Percentiles rank a stretch among this genome's conserved stretches.
These are phyloP conservation scores for Plasmodium gallinaceum DNA, from an alignment of 169 alveolate species.

Conservation along the genomic window DNA sequence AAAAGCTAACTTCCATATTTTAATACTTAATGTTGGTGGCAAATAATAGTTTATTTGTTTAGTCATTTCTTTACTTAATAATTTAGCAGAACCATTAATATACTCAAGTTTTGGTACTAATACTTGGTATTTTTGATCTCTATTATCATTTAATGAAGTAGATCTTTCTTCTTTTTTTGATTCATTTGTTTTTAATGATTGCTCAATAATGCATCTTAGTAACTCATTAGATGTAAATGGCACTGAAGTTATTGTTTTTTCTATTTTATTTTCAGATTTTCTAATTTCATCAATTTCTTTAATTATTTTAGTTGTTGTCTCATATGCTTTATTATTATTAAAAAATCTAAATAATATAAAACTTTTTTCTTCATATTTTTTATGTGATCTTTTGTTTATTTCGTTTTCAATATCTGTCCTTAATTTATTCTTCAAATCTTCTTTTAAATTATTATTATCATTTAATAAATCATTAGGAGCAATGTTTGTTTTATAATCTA, in stretches of 20 bases:
- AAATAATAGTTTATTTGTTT: conserved; percentile 79
- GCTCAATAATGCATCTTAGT: conserved; percentile 60
- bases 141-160: conserved; percentile 23
- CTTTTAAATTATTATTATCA: not conserved
- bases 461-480: not conserved
- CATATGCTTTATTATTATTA: conserved; percentile 74
- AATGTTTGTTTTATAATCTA: not conserved
- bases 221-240: conserved; percentile 73
- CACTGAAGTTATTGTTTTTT: conserved; percentile 68
- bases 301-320: conserved; percentile 69
- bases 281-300: conserved; percentile 71
- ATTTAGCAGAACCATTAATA: conserved; percentile 51
- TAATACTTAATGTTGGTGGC: conserved; percentile 85
- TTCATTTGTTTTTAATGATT: conserved; percentile 33
- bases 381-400: conserved; percentile 14
- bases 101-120: conserved; percentile 53
- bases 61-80: conserved; percentile 81
- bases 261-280: conserved; percentile 60
- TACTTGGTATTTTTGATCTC: conserved; percentile 32
- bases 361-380: conserved; percentile 73
- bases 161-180: conserved; percentile 1
- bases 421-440: not conserved
- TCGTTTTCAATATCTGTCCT: conserved; percentile 18
- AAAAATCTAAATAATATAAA: conserved; percentile 62
- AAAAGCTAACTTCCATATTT: conserved; percentile 85